These are phyloP conservation scores for Diaporthe ampelina DNA, from an alignment of 2,329 filamentous ascomycete species.

Conservation along the genomic window DNA sequence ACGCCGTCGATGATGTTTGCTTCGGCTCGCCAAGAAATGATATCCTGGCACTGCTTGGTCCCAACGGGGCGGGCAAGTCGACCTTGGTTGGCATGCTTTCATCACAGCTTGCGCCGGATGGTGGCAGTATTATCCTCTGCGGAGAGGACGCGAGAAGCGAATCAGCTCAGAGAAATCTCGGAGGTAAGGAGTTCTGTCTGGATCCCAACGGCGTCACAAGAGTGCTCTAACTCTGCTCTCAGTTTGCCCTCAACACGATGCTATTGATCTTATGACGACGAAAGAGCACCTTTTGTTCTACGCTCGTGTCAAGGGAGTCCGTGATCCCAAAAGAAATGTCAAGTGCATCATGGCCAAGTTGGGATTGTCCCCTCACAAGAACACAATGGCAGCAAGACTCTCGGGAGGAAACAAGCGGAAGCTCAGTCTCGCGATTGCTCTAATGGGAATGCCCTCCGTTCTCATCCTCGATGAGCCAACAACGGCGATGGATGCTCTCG, in stretches of 20 bases:
- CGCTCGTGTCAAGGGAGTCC: background rate
- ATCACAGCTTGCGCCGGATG: background rate
- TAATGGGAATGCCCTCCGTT: slow-evolving; percentile 1
- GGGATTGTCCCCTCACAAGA: slow-evolving; percentile 4
- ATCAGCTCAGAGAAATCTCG: background rate
- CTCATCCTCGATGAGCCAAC: slow-evolving; percentile 11
- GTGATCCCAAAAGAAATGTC: background rate
- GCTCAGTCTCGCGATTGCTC: slow-evolving; percentile 6
- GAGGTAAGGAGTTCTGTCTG: background rate
- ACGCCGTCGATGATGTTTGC: background rate
- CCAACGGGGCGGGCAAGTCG: slow-evolving; percentile 1
- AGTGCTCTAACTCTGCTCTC: background rate
- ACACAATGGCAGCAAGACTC: background rate
- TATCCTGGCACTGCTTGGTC: background rate
- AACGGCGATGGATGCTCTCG: slow-evolving; percentile 2
- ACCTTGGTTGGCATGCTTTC: background rate
- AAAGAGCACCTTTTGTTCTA: background rate
- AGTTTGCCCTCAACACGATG: background rate
- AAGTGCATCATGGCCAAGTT: slow-evolving; percentile 3
- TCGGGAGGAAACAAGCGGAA: slow-evolving; percentile 1
- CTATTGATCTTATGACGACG: slow-evolving; percentile 3
- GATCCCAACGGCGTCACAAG: too few species aligned
- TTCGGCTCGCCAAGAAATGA: background rate
- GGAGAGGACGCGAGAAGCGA: background rate
- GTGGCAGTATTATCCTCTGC: background rate